Evolutionary conservation across 768 basidiomycete genomes (phyloP), one percentile per base, ranked within the genome.

Genomic region (Sarcodon sp.): DNA sequence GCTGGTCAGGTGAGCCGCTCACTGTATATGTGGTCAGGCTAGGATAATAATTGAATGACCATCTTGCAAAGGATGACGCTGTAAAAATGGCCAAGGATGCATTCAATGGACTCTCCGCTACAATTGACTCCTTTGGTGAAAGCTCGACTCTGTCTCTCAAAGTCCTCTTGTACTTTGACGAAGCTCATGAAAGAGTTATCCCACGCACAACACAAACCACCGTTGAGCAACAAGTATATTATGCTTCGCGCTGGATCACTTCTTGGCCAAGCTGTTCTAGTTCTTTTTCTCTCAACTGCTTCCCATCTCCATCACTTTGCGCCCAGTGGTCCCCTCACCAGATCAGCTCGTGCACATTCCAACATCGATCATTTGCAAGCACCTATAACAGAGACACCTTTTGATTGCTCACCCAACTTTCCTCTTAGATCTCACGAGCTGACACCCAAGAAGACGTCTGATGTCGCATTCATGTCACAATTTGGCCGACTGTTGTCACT

Each of bases 401-500:
- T 55, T 44, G 54, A 55, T 44, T 53, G 52, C 35, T 54, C 12
- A 3, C 27, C 34, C 31, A 38, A 1, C 9, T 12, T 38, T 32
- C 32, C 36, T 12, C 18, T 47, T 31, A 6, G 6, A 8, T 44
- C 8, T 6, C n/a, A 8, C 31, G 13, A 12, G 38, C 11, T 18
- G 15, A 45, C 13, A 35, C 18, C 51, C 3, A 38, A 36, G 4
- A 32, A 48, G 9, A 9, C 53, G 6, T 27, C n/a, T 21, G 16
- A 16, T 10, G n/a, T 52, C 11, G 41, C 32, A 32, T 52, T 51
- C 27, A 51, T 55, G 47, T 41, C 47, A 4, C 16, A 33, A 21
- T 55, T 55, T 31, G 54, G 54, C 3, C 43, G 54, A 27, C 54
- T 53, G 4, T 21, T 55, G 54, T 55, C 35, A 38, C 50, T 35